Base-by-base conservation (phyloP, 805 yeast species). In the Suhomyces prunicola region DNA sequence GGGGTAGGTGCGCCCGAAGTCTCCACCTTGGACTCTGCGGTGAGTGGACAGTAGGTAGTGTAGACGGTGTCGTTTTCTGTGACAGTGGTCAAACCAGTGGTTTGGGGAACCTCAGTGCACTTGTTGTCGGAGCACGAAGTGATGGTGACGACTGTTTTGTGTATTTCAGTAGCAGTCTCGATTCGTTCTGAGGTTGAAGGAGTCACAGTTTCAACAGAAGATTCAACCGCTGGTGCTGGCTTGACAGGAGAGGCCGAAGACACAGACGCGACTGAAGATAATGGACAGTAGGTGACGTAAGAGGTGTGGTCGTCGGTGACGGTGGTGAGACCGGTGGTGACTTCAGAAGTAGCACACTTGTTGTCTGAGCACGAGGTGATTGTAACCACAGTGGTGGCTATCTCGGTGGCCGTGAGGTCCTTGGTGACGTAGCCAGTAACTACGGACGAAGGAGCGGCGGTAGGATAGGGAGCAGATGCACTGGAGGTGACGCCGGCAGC, bases 311-410 rank as follows among this genome's bases (percentile, higher is more conserved):
- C 26, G 4, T 45, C 39, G 29, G 51, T 47, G 19, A 51, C 54
- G 36, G 50, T 48, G 17, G 44, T 36, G 4, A 51, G 27, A 15
- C 48, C 54, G 13, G 50, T 44, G 44, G 54, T 51, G 26, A 42
- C 35, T n/a, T 39, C 47, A 6, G 67, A 58, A 24, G 58, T 57
- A 26, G 57, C 46, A 64, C 76, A 65, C 33, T 54, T 49, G 47
- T 67, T 56, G 57, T 63, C 60, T 26, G 65, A 57, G 52, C 74
- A 66, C 24, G 70, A 61, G 36, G 77, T 67, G 44, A 64, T 53
- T 47, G 72, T 64, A 44, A 66, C 44, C 23, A 62, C 52, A 36
- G 68, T 67, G 48, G 63, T 56, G 46, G 56, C 49, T 39, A 42
- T 8, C 29, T 52, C 55, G n/a, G 57, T 54, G 39, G 29, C 55